Evolutionary conservation across 805 yeast genomes (phyloP).

Genomic region (Ogataea pini): DNA sequence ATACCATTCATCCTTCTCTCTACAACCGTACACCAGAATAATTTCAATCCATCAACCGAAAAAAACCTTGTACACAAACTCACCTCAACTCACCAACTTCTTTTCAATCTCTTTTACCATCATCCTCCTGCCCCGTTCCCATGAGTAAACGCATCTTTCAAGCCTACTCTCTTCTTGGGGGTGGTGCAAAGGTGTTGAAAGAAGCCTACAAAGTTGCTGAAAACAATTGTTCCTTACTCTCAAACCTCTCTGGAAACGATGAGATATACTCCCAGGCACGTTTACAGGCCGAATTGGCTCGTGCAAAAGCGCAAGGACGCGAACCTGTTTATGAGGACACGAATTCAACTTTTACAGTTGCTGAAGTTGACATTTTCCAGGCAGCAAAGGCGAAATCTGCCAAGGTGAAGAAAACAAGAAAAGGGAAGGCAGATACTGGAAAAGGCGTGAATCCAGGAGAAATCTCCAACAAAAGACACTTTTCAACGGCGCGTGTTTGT

Average conservation of each 20-base stretch:
- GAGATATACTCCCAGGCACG: slow-evolving; percentile 30
- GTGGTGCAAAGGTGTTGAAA: slow-evolving; percentile 30
- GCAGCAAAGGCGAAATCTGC: slow-evolving; percentile 36
- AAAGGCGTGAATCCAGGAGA: slow-evolving; percentile 27
- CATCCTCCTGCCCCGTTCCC: neutral
- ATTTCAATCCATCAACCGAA: no score
- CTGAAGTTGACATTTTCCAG: slow-evolving; percentile 34
- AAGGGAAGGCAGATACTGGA: slow-evolving; percentile 11
- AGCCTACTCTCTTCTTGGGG: slow-evolving; percentile 27
- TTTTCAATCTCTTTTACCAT: neutral
- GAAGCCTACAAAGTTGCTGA: slow-evolving; percentile 21
- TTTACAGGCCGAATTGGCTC: slow-evolving; percentile 27
- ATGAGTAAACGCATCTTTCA: slow-evolving; percentile 32
- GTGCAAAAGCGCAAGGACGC: slow-evolving; percentile 15
- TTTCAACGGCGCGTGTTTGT: slow-evolving; percentile 14
- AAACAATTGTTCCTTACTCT: slow-evolving; percentile 25
- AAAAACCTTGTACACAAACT: neutral
- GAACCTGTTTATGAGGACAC: slow-evolving; percentile 4
- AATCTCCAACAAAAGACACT: slow-evolving; percentile 22
- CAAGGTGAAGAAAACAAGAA: slow-evolving; percentile 22
- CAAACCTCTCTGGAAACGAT: slow-evolving; percentile 26
- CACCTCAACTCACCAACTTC: neutral
- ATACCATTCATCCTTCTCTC: no score
- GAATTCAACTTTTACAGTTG: slow-evolving; percentile 5
- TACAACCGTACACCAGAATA: no score